Evolutionary conservation across 1,139 yeast genomes (phyloP), one percentile per base, ranked within the genome.

Genomic region (Blastobotrys aristatus): DNA sequence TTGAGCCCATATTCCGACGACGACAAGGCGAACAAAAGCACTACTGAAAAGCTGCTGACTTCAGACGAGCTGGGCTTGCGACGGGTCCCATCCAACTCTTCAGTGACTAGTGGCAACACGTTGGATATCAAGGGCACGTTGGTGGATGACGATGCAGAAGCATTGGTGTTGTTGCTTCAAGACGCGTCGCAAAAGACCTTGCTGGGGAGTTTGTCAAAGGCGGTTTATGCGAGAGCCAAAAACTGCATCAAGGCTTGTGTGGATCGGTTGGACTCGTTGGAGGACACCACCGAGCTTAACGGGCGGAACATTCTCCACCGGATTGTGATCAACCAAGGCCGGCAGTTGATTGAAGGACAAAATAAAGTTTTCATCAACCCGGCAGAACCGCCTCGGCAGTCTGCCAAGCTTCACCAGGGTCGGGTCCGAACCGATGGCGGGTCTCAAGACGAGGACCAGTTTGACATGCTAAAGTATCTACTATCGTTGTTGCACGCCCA

Each of bases 231-330:
- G 13, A 64, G 70, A 48, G 72, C 92, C 1, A 53, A 53, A 36
- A 65, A 69, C 10, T 82, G 90, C 58, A 77, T 87, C 47, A 82
- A 77, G 55, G 66, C 64, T 16, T 64, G 87, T 32, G 69, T 86
- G 44, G 68, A 65, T 30, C 63, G 67, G 16, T 67, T 74, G 24
- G 75, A 76, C 2, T 68, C 76, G 6, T 63, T 81, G 21, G 69
- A 74, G 44, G 96, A 88, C 59, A 73, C 80, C 1, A 69, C 79
- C 6, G 96, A 89, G 60, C 80, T 90, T 43, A 82, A 85, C 50
- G 87, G 88, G 21, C 74, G 97, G 55, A 89, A 85, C 61, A 83
- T 89, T 57, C 77, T 90, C 59, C 97, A 90, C 63, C 87, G 87
- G 55, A 82, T 82, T 58, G 79, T 89, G 29, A 82, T 89, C 47